Base-by-base conservation (phyloP, 352 stramenopile genomes). In the Pythium grandisporangium region DNA sequence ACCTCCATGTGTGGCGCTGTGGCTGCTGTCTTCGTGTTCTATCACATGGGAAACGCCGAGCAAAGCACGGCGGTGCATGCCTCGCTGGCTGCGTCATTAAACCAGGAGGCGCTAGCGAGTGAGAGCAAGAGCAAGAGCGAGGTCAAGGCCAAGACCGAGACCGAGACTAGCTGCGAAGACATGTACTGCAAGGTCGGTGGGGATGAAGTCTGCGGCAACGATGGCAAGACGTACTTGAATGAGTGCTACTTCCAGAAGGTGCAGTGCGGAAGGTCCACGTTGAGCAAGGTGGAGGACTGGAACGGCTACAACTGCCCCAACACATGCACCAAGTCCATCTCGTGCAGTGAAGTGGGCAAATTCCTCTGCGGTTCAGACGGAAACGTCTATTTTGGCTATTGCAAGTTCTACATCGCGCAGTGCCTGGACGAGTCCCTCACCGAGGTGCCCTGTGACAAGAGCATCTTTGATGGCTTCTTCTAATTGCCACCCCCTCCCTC, bases 371-470 rank as follows among this genome's bases (percentile, higher is more conserved):
- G 45, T 19, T 50, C 42, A 20, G 55, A 65, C 42, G 51, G 51
- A 13, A 65, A 61, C 44, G 55, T 61, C 13, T 65, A 65, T 41
- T 65, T 61, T 46, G 55, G 55, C 27, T 65, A 65, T 44, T 65
- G 55, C 46, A 58, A 49, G 30, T 48, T 65, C 13, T 65, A 54
- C 46, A 36, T 42, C 8, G 51, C 55, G 30, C 55, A 65, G 41
- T 65, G 50, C 29, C 37, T 65, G 32, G 55, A 65, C 19, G 22
- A 34, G 27, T 41, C 40, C 1, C 38, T 55, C 40, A 40, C 44
- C 20, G 48, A 55, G 37, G 22, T 50, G 10, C 30, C 46, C 29
- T 55, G 48, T 24, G 48, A 55, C 41, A 34, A 44, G 19, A 33
- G 32, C 20, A 55, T 55, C 36, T 55, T 55, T 34, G 39, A 55